Conservation (phyloP, 75 land plant species). For the Gnetum montanum region DNA sequence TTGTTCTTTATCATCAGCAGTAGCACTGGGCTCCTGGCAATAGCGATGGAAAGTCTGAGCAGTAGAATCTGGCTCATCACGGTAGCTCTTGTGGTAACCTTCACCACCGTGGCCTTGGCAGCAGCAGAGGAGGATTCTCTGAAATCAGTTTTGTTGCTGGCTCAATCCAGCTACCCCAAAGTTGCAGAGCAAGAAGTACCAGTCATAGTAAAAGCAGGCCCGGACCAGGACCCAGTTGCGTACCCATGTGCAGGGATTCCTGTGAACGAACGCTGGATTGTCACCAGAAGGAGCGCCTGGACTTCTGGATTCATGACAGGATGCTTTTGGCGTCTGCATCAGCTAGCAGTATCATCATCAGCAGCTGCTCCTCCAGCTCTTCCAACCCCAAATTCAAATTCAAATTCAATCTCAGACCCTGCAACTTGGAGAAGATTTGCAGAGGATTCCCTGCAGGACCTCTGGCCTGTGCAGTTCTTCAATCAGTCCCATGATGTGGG, state of each 20-base stretch:
- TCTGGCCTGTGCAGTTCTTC: background rate
- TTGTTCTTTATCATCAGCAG: no score
- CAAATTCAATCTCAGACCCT: background rate
- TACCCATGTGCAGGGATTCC: background rate
- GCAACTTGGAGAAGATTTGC: background rate
- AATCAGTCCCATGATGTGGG: constrained; percentile 4
- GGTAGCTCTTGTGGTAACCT: no score
- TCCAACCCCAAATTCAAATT: no score
- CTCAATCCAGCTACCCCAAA: no score
- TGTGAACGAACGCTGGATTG: background rate
- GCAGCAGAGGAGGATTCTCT: no score
- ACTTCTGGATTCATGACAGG: constrained; percentile 1
- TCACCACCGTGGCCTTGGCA: no score
- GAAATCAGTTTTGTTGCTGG: no score
- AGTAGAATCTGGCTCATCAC: no score
- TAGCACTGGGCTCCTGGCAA: no score
- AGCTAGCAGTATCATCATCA: constrained; percentile 5
- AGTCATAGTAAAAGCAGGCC: no score
- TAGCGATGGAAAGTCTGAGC: no score
- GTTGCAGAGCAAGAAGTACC: no score
- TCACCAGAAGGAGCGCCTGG: background rate
- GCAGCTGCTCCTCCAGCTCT: background rate
- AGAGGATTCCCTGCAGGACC: background rate
- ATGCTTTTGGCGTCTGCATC: background rate
- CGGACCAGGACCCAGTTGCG: background rate